Evolutionary conservation across 345 rosid genomes (phyloP), one percentile per base, ranked within the genome.

Genomic region (Gossypium ekmanianum): DNA sequence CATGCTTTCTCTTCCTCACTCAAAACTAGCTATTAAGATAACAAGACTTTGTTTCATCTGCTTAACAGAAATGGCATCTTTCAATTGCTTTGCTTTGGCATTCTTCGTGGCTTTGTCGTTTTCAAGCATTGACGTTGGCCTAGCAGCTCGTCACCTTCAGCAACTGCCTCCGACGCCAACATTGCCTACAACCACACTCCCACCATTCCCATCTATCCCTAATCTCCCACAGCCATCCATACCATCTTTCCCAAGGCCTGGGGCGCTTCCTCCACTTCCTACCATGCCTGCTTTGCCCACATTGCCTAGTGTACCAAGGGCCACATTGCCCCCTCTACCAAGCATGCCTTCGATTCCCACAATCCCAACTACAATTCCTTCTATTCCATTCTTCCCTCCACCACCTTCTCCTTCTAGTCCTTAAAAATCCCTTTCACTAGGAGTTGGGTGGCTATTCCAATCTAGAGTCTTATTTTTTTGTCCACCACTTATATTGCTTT

Each of bases 251-350:
- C 83, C 82, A 6, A 20, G 10, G 54, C 34, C 55, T 4, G 71
- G 34, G n/a, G 54, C 71, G 11, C 39, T 68, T 64, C 81, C 78
- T 1, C 79, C 81, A 11, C 73, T 79, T 47, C 77, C 83, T 0
- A 79, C n/a, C 48, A 0, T 80, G 22, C 79, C 81, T 14, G 77
- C 24, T 29, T 18, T 65, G 17, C 70, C 69, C 2, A 81, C 82
- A 9, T 39, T 16, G 58, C 7, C 73, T 22, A 61, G 7, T 34
- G 7, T 34, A 34, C 41, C 41, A 34, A 34, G 41, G 7, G 7
- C 41, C 41, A 34, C 7, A 34, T 34, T 34, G 41, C 7, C 41
- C 41, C 41, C 41, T 34, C 41, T 34, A 34, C 41, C 41, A 34
- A 34, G 41, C 41, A 34, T 34, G 41, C 7, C 41, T 34, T 34